Evolutionary conservation across 1,139 yeast genomes (phyloP).

Genomic region (Schwanniomyces etchellsii): DNA sequence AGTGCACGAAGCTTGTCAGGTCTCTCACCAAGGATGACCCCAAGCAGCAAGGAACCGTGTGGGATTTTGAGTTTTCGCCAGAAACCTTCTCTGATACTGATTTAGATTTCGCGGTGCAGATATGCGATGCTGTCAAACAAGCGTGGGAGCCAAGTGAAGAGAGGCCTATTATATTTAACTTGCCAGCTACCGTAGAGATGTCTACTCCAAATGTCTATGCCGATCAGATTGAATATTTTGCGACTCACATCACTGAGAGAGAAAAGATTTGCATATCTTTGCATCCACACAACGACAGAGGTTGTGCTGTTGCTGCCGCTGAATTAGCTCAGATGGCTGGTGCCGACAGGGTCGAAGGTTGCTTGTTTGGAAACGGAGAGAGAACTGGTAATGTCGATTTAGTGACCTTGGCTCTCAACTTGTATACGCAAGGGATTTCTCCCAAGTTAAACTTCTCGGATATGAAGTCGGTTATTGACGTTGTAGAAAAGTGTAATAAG

Average conservation of each 20-base stretch:
- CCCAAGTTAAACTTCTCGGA: slow-evolving; percentile 88
- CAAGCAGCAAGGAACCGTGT: slow-evolving; percentile 58
- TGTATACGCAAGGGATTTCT: slow-evolving; percentile 89
- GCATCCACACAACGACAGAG: slow-evolving; percentile 96
- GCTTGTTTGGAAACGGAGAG: slow-evolving; percentile 96
- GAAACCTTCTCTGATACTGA: slow-evolving; percentile 92
- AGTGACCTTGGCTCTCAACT: slow-evolving; percentile 84
- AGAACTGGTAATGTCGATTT: slow-evolving; percentile 97
- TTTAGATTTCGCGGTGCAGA: slow-evolving; percentile 72
- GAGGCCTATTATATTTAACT: slow-evolving; percentile 85
- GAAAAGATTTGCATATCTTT: slow-evolving; percentile 84
- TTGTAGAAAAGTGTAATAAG: slow-evolving; percentile 91
- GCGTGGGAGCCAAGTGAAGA: slow-evolving; percentile 90
- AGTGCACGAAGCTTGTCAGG: slow-evolving; percentile 75
- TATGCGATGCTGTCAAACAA: slow-evolving; percentile 90
- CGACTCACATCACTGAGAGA: slow-evolving; percentile 71
- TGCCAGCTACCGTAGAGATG: slow-evolving; percentile 98
- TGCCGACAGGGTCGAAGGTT: slow-evolving; percentile 97
- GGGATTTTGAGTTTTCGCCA: slow-evolving; percentile 93
- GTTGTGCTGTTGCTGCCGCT: slow-evolving; percentile 97
- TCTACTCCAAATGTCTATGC: slow-evolving; percentile 92
- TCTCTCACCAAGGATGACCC: slow-evolving; percentile 88
- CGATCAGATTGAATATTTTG: slow-evolving; percentile 90
- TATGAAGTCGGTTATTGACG: slow-evolving; percentile 70
- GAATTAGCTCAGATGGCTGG: slow-evolving; percentile 94